Conservation (phyloP, 768 basidiomycete genomes). For the Antrodiella citrinella region DNA sequence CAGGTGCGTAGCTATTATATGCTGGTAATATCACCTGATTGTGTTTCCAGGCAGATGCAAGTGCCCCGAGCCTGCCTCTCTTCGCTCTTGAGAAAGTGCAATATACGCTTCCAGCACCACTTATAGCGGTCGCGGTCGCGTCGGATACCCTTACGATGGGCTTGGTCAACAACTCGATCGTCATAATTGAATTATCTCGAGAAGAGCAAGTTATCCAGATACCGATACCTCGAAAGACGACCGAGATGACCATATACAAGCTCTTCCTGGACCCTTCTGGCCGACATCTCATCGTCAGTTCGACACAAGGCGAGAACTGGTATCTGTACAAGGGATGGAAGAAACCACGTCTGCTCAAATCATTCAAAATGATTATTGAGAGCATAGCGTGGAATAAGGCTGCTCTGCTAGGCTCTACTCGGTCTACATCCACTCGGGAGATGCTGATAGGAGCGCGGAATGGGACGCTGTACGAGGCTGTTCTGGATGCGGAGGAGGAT, state of each 20-base stretch:
- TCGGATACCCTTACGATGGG: conserved; percentile 87
- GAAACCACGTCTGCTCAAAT: conserved; percentile 72
- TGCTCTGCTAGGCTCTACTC: conserved; percentile 51
- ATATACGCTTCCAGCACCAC: conserved; percentile 78
- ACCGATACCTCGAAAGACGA: conserved; percentile 62
- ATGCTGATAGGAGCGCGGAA: conserved; percentile 81
- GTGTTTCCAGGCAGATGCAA: conserved; percentile 14
- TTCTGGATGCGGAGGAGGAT: conserved; percentile 86
- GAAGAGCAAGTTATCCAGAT: conserved; percentile 83
- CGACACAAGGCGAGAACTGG: conserved; percentile 87
- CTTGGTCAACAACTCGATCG: conserved; percentile 62
- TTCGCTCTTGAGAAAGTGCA: conserved; percentile 88
- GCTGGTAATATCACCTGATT: no score
- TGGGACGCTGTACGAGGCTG: conserved; percentile 81
- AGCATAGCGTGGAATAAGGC: conserved; percentile 87
- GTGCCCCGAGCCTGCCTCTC: conserved; percentile 42
- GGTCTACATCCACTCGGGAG: conserved; percentile 72
- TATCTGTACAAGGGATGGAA: conserved; percentile 79
- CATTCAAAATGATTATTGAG: conserved; percentile 82
- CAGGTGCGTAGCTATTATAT: conserved; percentile 19
- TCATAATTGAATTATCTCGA: conserved; percentile 84
- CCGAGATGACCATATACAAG: conserved; percentile 72
- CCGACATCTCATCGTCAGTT: conserved; percentile 81
- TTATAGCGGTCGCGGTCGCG: conserved; percentile 74
- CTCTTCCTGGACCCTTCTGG: conserved; percentile 92